Evolutionary conservation across 129 eudicot species (phyloP), one percentile per base, ranked within the genome.

Genomic region (Centrapalus pauciflorus): DNA sequence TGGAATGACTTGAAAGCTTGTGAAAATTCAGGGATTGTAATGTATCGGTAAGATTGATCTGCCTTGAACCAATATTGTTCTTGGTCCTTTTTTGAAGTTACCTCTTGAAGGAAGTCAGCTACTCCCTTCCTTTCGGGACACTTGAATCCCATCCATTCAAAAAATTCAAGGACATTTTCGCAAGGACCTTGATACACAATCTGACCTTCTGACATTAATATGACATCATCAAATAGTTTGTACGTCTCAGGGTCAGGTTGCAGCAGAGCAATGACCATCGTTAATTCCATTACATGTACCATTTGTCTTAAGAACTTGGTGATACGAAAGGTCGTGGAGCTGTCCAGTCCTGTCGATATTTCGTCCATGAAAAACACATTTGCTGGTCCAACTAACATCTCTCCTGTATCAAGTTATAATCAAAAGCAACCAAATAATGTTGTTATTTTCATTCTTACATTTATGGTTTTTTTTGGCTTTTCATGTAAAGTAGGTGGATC

Each of bases 321-420:
- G 24, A 84, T 84, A 25, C 52, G 83, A 52, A 4, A 80, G 4
- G 89, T 84, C 12, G 89, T 84, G 35, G 89, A 77, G 69, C 89
- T 84, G 34, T 84, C 89, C 13, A 84, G 49, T 16, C 89, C 89
- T 3, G 78, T 84, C 3, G 89, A 84, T 73, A 80, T 84, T 75
- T 84, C 89, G 21, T 84, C 89, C 89, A 80, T 84, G 30, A 80
- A 77, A 50, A 84, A 78, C 3, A 75, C 85, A 65, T 77, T 70
- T 59, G 89, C 76, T 11, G 85, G 83, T 59, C 89, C 89, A 13
- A 84, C 89, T 78, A 84, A 16, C 89, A 84, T 80, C 61, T 84
- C 89, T 43, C 89, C 89, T 83, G 75, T 48, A 56, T 41, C 26
- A 59, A 21, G 35, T 41, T 49, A 21, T 54, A 17, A 13, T 9